Evolutionary conservation across 2,329 filamentous ascomycete genomes (phyloP).

Genomic region (Cercospora sp.): DNA sequence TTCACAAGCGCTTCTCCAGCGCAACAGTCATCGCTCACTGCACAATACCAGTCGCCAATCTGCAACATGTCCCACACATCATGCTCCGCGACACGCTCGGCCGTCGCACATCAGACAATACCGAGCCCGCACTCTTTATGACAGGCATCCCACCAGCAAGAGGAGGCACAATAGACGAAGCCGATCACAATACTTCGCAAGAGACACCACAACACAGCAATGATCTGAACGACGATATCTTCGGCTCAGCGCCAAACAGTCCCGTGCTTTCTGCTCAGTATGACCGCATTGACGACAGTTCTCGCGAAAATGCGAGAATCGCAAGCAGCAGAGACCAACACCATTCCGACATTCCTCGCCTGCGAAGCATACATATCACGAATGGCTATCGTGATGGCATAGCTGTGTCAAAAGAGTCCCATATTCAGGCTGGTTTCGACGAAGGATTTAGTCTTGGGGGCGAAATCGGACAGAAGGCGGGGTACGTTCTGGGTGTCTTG

Average conservation of each 20-base stretch:
- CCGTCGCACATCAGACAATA: conserved; percentile 17
- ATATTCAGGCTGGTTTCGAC: conserved; percentile 86
- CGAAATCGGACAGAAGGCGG: conserved; percentile 71
- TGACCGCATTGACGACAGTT: not conserved
- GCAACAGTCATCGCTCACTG: not conserved
- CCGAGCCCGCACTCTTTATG: conserved; percentile 27
- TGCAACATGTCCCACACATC: not conserved
- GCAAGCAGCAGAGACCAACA: conserved; percentile 5
- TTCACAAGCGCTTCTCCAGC: not conserved
- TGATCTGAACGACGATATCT: conserved; percentile 49
- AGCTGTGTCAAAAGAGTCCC: conserved; percentile 69
- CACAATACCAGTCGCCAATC: not conserved
- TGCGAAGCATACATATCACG: conserved; percentile 75
- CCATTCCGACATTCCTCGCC: conserved; percentile 69
- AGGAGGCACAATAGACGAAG: conserved; percentile 1
- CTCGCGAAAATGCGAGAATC: not conserved
- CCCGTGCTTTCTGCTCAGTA: conserved; percentile 31
- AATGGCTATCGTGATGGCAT: conserved; percentile 91
- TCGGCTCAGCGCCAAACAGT: conserved; percentile 47
- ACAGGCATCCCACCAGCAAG: conserved; percentile 18
- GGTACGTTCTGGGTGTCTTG: conserved; percentile 73
- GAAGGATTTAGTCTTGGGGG: conserved; percentile 85
- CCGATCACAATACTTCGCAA: not conserved
- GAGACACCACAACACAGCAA: conserved; percentile 10
- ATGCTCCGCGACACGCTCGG: conserved; percentile 38